Conservation (phyloP, 2,329 filamentous ascomycete genomes). For the Neonectria coccinea region DNA sequence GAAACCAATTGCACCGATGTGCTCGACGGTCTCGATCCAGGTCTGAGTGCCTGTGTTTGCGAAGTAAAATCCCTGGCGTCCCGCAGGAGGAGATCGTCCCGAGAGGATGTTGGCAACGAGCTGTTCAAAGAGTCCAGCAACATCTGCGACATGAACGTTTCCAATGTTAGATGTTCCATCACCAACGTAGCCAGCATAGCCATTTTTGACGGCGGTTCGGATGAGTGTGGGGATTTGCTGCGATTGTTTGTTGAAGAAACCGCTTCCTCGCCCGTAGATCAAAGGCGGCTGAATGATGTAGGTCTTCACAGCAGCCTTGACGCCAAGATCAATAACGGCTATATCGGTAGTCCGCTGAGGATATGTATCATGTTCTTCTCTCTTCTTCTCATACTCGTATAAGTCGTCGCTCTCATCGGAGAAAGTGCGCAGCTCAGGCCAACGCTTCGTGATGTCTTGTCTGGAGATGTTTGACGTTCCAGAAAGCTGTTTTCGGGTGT, state of each 20-base stretch:
- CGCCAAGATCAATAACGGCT: constrained; percentile 9
- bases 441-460: not conserved
- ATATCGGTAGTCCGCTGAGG: constrained; percentile 23
- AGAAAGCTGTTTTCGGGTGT: not conserved
- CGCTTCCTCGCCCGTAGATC: not conserved
- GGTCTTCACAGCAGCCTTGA: not conserved
- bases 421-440: not conserved
- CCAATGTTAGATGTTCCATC: not conserved
- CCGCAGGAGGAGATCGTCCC: not conserved
- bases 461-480: not conserved
- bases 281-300: constrained; percentile 23
- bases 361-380: constrained; percentile 1
- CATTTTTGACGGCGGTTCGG: constrained; percentile 12
- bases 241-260: not conserved
- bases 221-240: not conserved
- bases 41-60: not conserved
- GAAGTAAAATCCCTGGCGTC: not conserved
- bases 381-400: constrained; percentile 17
- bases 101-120: not conserved
- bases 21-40: not conserved
- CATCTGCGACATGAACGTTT: not conserved
- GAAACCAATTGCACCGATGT: not conserved
- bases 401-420: not conserved
- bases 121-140: not conserved
- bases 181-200: not conserved